phyloP scores from a whole-genome alignment of 2,329 filamentous ascomycete species.

The Claviceps lovelessii region DNA sequence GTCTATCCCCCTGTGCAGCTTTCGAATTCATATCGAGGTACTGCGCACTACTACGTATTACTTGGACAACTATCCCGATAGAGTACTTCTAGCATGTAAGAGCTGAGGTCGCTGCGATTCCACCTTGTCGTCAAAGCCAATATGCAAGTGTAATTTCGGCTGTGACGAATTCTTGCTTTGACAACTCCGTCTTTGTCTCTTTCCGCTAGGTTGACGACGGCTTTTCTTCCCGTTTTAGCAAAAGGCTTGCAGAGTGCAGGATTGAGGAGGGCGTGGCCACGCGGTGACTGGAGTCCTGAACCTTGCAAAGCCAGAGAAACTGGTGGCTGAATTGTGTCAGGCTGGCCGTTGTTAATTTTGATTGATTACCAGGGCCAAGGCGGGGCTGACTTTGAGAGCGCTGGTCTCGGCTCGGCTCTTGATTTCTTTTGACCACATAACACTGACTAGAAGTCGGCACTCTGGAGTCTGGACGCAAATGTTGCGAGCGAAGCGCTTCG shows the following conservation, averaged over 20 bases:
- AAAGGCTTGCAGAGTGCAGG: background rate
- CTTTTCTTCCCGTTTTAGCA: background rate
- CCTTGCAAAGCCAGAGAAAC: background rate
- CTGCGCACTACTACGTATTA: background rate
- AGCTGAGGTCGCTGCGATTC: background rate
- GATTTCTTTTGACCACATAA: background rate
- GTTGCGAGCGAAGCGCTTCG: background rate
- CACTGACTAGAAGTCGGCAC: background rate
- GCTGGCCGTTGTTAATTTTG: background rate
- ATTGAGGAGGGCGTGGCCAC: background rate
- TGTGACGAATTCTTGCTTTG: background rate
- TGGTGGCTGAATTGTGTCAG: background rate
- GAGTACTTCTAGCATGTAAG: background rate
- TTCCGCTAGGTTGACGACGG: background rate
- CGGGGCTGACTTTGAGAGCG: background rate
- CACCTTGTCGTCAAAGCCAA: background rate
- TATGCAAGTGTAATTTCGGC: background rate
- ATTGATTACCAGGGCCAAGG: background rate
- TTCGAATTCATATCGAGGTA: background rate
- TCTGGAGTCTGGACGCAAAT: background rate
- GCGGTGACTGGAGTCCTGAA: background rate
- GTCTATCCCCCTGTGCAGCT: background rate
- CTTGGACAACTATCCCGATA: background rate
- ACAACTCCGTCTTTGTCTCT: background rate
- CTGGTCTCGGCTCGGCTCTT: background rate